These are phyloP conservation scores for Lactifluus hygrophoroides DNA, from an alignment of 768 basidiomycete genomes.

Conservation along the genomic window DNA sequence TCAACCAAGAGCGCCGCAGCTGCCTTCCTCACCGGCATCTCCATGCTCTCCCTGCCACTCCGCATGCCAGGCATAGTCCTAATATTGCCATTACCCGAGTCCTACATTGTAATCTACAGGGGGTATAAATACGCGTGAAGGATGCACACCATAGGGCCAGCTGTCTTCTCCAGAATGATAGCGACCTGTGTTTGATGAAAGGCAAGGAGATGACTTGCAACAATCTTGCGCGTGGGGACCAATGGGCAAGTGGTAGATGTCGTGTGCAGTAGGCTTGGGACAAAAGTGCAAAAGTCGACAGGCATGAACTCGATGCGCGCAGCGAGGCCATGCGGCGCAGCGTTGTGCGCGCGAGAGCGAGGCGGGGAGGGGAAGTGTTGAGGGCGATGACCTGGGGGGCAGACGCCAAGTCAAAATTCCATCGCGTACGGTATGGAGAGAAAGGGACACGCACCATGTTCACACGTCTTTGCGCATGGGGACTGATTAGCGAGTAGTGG, in stretches of 20 bases:
- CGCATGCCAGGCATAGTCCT: constrained; percentile 57
- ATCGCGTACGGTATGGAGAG: not conserved
- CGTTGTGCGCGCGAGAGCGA: constrained; percentile 93
- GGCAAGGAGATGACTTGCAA: too few relatives aligned
- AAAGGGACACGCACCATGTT: constrained; percentile 82
- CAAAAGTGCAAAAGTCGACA: constrained; percentile 78
- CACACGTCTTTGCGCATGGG: too few relatives aligned
- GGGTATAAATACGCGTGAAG: too few relatives aligned
- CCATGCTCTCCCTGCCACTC: constrained; percentile 59
- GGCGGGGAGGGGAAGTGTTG: constrained; percentile 72
- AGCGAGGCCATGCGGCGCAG: constrained; percentile 86
- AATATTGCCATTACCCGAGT: too few relatives aligned
- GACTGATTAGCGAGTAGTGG: too few relatives aligned
- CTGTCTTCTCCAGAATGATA: too few relatives aligned
- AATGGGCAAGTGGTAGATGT: too few relatives aligned
- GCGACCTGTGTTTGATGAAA: too few relatives aligned
- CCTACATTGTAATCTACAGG: too few relatives aligned
- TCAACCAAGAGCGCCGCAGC: constrained; percentile 69
- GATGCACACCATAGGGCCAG: too few relatives aligned
- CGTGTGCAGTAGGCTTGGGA: constrained; percentile 32
- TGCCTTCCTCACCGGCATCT: constrained; percentile 69
- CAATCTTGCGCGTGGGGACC: too few relatives aligned
- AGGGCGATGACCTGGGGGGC: constrained; percentile 79
- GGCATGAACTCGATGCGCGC: constrained; percentile 93
- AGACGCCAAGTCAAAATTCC: not conserved